Evolutionary conservation across 148 eudicot species (phyloP), one percentile per base, ranked within the genome.

Genomic region (Rhododendron henanense): DNA sequence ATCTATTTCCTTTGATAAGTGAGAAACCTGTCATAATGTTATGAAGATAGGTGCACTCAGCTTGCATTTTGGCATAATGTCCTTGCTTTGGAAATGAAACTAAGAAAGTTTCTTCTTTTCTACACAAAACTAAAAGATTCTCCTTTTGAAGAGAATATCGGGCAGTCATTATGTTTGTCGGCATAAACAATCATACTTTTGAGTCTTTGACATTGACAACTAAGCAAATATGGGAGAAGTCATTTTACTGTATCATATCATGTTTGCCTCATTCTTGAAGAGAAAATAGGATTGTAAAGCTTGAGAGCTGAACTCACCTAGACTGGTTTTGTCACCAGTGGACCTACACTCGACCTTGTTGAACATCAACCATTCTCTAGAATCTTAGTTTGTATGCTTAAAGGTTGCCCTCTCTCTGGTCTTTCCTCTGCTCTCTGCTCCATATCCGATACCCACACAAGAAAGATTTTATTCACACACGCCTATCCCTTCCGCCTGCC

Each of bases 221-320:
- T 59, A 33, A 19, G 69, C 10, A 7, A 16, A 33, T 31, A 63
- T 41, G 37, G 28, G 6, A 35, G 18, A 57, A 81, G 37, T 81
- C 19, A 51, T 57, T 31, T 57, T 11, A 4, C 15, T 81, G 21
- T 33, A 31, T 14, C 4, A 53, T 19, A 9, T 81, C 14, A 81
- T 13, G 15, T 7, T 78, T 45, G n/a, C 69, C 37, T 33, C 28
- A 53, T 28, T 18, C 83, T 33, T 33, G 45, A 35, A 31, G n/a
- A 21, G 53, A 28, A 47, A 4, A 35, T 13, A 16, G 45, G 33
- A 45, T 45, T 82, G 84, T 23, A 82, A 81, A 81, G 25, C 45
- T 53, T 81, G 69, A 21, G 21, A 57, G 50, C 50, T 82, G 74
- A 39, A 82, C 19, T 82, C 71, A 79, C 33, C 84, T 37, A 82